phyloP scores from a whole-genome alignment of 2,329 filamentous ascomycete species.

The Venturia effusa region DNA sequence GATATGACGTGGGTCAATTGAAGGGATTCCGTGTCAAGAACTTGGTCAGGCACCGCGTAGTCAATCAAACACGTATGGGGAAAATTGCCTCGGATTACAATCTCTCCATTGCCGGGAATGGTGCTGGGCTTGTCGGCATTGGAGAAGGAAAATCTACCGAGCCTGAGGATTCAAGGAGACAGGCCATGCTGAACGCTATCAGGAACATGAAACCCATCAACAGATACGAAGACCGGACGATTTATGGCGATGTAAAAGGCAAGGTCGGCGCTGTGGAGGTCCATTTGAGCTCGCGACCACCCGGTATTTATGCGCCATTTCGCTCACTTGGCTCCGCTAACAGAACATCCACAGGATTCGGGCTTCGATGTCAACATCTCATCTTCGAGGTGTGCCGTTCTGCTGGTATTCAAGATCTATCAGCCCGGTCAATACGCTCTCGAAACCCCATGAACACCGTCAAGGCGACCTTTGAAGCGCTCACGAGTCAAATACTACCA shows the following conservation, averaged over 20 bases:
- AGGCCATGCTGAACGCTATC: slow-evolving; percentile 73
- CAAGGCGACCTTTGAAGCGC: slow-evolving; percentile 77
- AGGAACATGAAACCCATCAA: slow-evolving; percentile 87
- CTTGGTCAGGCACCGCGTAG: slow-evolving; percentile 62
- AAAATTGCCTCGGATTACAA: slow-evolving; percentile 73
- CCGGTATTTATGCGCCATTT: slow-evolving; percentile 49
- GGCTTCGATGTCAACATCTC: slow-evolving; percentile 78
- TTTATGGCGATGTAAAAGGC: slow-evolving; percentile 70
- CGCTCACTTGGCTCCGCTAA: slow-evolving; percentile 9
- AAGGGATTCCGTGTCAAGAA: slow-evolving; percentile 53
- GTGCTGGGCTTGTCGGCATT: slow-evolving; percentile 73
- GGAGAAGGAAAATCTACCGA: slow-evolving; percentile 86
- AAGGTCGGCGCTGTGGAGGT: slow-evolving; percentile 88
- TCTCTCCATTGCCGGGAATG: slow-evolving; percentile 76
- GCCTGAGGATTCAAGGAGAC: slow-evolving; percentile 51
- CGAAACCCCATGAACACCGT: slow-evolving; percentile 97
- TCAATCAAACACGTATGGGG: slow-evolving; percentile 92
- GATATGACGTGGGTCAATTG: slow-evolving; percentile 39
- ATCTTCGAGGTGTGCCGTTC: slow-evolving; percentile 92
- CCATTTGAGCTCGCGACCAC: slow-evolving; percentile 69
- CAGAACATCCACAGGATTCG: slow-evolving; percentile 56
- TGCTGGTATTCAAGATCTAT: slow-evolving; percentile 76
- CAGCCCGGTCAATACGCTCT: slow-evolving; percentile 71
- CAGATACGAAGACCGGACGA: slow-evolving; percentile 84
- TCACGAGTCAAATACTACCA: slow-evolving; percentile 74